Evolutionary conservation across 1,139 yeast genomes (phyloP).

Genomic region (Hyphopichia buzzinii): DNA sequence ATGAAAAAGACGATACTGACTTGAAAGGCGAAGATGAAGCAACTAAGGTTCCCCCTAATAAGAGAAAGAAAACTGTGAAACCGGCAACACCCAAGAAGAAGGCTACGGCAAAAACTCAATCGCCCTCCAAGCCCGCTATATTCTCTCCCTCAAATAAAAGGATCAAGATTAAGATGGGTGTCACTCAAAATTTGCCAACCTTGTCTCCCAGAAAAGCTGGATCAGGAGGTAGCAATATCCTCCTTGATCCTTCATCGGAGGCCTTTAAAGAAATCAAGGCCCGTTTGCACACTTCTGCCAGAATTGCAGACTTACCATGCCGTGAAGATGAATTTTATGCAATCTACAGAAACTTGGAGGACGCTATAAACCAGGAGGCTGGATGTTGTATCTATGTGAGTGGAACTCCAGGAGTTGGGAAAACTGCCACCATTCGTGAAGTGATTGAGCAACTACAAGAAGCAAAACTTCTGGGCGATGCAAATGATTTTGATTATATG

Average conservation of each 20-base stretch:
- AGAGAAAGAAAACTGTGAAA: constrained; percentile 4
- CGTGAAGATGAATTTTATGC: constrained; percentile 84
- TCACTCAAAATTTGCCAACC: constrained; percentile 21
- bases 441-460: constrained; percentile 67
- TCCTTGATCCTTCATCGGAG: constrained; percentile 28
- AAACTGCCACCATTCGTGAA: constrained; percentile 89
- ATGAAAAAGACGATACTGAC: constrained; percentile 11
- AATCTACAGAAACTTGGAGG: constrained; percentile 67
- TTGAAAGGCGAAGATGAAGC: constrained; percentile 9
- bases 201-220: constrained; percentile 21
- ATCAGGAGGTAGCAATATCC: constrained; percentile 1
- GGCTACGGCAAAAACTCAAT: constrained; percentile 8
- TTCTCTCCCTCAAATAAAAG: constrained; percentile 29
- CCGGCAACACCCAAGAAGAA: constrained; percentile 6
- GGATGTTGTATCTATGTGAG: constrained; percentile 89
- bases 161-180: constrained; percentile 25
- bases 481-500: constrained; percentile 63
- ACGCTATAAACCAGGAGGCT: constrained; percentile 66
- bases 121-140: constrained; percentile 19
- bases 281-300: constrained; percentile 62
- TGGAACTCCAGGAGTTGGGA: constrained; percentile 98
- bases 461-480: constrained; percentile 42
- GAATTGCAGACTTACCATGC: constrained; percentile 72
- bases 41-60: constrained; percentile 6
- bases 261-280: constrained; percentile 57